Conservation (phyloP, 768 basidiomycete species). For the Pisolithus tinctorius region DNA sequence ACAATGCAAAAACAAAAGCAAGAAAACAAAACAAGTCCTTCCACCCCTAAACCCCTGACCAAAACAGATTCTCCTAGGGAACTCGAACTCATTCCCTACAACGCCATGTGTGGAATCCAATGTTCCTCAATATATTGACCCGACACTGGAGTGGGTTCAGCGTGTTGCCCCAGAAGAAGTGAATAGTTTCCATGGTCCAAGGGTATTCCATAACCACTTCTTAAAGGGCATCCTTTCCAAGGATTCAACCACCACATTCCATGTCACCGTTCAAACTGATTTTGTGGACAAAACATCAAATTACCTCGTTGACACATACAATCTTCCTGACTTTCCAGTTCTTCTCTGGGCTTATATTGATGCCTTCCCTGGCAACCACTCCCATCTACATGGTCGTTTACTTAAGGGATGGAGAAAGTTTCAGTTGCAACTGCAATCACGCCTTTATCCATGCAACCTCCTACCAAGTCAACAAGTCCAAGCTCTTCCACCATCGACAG, state of each 20-base stretch:
- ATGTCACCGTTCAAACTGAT: not conserved
- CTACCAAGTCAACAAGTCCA: not conserved
- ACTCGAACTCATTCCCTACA: too few relatives aligned
- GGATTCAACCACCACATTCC: not conserved
- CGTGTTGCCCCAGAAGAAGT: not conserved
- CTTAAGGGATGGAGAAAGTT: not conserved
- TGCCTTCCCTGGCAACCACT: not conserved
- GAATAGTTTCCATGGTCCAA: not conserved
- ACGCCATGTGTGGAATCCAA: not conserved
- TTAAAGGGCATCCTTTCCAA: not conserved
- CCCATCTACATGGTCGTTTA: not conserved
- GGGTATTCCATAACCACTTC: not conserved
- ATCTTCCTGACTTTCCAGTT: not conserved
- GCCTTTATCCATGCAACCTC: not conserved
- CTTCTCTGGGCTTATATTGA: not conserved
- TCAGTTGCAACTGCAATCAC: not conserved
- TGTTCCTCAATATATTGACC: not conserved
- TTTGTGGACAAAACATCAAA: not conserved
- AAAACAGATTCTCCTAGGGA: too few relatives aligned
- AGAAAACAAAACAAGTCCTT: too few relatives aligned
- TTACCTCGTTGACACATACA: not conserved
- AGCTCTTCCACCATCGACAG: not conserved
- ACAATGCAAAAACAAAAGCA: too few relatives aligned
- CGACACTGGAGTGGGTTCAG: not conserved
- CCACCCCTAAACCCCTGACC: too few relatives aligned